Evolutionary conservation across 768 basidiomycete genomes (phyloP), one percentile per base, ranked within the genome.

Genomic region (Boletus eberwhitei): DNA sequence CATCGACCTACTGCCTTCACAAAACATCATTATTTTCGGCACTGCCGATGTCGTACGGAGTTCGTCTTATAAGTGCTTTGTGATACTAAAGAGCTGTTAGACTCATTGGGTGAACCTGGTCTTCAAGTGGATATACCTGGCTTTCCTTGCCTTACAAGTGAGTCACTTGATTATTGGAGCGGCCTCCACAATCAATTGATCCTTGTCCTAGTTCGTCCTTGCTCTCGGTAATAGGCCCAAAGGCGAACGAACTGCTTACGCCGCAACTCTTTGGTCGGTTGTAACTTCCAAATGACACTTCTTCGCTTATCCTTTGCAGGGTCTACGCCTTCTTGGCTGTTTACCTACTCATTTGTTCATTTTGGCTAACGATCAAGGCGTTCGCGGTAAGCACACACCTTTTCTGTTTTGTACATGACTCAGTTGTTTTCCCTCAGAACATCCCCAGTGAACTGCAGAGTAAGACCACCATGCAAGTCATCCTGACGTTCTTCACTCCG

Each of bases 81-180:
- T 31, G 5, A 13, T 32, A 36, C 42, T 53, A 24, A 56, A 37
- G 45, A 40, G 16, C 29, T 19, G 22, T 50, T 17, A 62, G 93
- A 95, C 93, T 16, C 86, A 91, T 60, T 96, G 91, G 91, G 75
- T 94, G 40, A 97, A 97, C 64, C 59, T 84, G 40, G 83, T 74
- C 14, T 77, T 94, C 52, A 87, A 90, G 75, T 94, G 93, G 91
- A 74, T 92, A 19, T 97, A 96, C 67, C 76, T 96, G 39, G 78
- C 85, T 3, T 89, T 93, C 75, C 75, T 98, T 36, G 90, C 83
- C 16, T 73, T 98, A 29, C 95, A 87, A 69, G 80, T 82, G 54
- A 47, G 77, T 55, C 3, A 2, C 17, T 5, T 36, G 11, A 16
- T 13, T 1, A 32, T 29, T 21, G 8, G 6, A 31, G 17, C 13